Evolutionary conservation across 2,329 filamentous ascomycete species (phyloP).

Genomic region (Hypomyces rosellus): DNA sequence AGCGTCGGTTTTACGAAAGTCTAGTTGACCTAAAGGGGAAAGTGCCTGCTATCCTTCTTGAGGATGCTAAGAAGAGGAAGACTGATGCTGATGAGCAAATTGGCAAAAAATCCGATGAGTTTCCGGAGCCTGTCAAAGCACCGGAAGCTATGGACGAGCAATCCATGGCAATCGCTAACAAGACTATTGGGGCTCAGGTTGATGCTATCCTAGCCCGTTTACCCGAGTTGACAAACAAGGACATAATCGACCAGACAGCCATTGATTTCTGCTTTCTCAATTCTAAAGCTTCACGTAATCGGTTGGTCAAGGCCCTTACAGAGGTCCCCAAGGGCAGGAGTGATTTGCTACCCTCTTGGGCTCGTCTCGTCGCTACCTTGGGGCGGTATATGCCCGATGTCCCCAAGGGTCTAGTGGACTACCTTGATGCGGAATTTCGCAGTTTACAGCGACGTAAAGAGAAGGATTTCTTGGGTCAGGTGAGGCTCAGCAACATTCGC

Average conservation of each 20-base stretch:
- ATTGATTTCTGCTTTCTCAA: slow-evolving; percentile 98
- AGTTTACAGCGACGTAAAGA: slow-evolving; percentile 95
- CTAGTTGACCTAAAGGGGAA: slow-evolving; percentile 91
- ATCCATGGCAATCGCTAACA: slow-evolving; percentile 93
- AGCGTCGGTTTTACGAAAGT: slow-evolving; percentile 97
- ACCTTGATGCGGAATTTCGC: slow-evolving; percentile 93
- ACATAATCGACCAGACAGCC: slow-evolving; percentile 83
- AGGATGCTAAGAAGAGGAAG: slow-evolving; percentile 85
- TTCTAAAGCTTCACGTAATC: slow-evolving; percentile 93
- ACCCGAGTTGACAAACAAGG: slow-evolving; percentile 88
- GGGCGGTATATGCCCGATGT: slow-evolving; percentile 92
- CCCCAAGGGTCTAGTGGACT: slow-evolving; percentile 83
- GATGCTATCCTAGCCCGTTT: slow-evolving; percentile 81
- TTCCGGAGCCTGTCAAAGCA: slow-evolving; percentile 43
- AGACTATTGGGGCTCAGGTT: slow-evolving; percentile 94
- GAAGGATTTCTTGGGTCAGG: slow-evolving; percentile 93
- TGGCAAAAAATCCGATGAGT: slow-evolving; percentile 66
- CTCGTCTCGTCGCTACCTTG: slow-evolving; percentile 86
- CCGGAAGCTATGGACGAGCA: slow-evolving; percentile 64
- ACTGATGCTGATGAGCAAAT: slow-evolving; percentile 71
- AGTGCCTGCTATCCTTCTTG: slow-evolving; percentile 85
- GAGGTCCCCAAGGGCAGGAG: slow-evolving; percentile 92
- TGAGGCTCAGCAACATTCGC: slow-evolving; percentile 90
- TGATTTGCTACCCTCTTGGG: slow-evolving; percentile 84
- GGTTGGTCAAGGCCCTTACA: slow-evolving; percentile 84